These are phyloP conservation scores for Aspergillus unguis DNA, from an alignment of 2,329 filamentous ascomycete genomes.

Conservation along the genomic window DNA sequence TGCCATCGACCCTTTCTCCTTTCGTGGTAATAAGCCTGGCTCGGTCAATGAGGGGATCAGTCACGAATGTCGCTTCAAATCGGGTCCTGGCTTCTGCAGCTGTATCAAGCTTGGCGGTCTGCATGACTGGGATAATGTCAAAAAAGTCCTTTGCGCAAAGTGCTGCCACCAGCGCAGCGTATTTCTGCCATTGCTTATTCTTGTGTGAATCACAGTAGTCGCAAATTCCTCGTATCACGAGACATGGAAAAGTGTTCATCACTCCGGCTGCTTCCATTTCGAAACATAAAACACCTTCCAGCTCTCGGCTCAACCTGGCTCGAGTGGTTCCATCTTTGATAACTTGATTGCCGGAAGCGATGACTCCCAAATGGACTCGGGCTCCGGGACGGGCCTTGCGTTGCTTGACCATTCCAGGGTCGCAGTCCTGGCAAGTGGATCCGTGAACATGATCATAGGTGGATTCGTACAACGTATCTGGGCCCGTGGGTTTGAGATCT, in stretches of 20 bases:
- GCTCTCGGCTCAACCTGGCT: background rate
- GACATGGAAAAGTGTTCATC: background rate
- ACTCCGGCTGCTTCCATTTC: conserved; percentile 7
- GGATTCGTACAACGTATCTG: background rate
- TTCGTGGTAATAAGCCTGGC: background rate
- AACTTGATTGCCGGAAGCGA: background rate
- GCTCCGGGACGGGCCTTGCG: background rate
- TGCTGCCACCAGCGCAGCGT: background rate
- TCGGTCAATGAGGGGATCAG: background rate
- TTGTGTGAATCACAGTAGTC: conserved; percentile 6
- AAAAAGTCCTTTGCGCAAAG: background rate
- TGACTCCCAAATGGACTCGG: background rate
- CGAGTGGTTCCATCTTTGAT: background rate
- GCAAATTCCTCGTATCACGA: conserved; percentile 5
- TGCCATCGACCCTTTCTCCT: background rate
- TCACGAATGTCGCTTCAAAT: background rate
- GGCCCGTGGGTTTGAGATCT: background rate
- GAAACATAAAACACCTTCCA: background rate
- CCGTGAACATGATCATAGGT: background rate
- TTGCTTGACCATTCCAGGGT: background rate
- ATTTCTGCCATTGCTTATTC: conserved; percentile 4
- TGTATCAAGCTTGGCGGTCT: background rate
- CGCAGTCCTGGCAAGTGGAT: background rate
- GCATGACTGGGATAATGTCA: background rate
- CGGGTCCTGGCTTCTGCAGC: background rate